Evolutionary conservation across 805 yeast species (phyloP).

Genomic region (Lipomyces yamadae): DNA sequence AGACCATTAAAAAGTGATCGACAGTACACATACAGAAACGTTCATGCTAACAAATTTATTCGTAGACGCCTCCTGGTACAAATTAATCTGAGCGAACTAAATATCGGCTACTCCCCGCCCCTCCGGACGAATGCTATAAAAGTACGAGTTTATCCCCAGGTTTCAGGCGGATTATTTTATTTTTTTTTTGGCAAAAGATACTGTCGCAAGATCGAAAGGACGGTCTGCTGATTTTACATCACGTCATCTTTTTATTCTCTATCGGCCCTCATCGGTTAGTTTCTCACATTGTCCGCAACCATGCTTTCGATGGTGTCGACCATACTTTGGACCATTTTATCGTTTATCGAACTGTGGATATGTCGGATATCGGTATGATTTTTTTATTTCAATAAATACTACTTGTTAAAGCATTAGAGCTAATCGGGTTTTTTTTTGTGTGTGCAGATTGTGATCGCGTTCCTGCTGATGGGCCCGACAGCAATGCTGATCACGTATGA

Average conservation of each 20-base stretch:
- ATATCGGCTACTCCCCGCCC: not conserved
- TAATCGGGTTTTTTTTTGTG: not conserved
- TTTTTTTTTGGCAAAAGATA: not conserved
- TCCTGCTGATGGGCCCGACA: slow-evolving; percentile 19
- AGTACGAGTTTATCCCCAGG: not conserved
- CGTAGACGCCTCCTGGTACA: not conserved
- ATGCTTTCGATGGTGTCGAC: slow-evolving; percentile 1
- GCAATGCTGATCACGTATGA: slow-evolving; percentile 26
- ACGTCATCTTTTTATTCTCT: not conserved
- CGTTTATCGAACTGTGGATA: slow-evolving; percentile 23
- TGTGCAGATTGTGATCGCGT: slow-evolving; percentile 26
- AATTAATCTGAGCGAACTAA: not conserved
- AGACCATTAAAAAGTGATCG: too few species aligned
- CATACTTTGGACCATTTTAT: slow-evolving; percentile 9
- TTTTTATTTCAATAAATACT: not conserved
- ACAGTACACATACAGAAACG: too few species aligned
- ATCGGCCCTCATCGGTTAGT: not conserved
- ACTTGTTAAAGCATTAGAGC: too few species aligned
- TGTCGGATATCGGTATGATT: slow-evolving; percentile 19
- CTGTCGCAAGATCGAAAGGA: not conserved
- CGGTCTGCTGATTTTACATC: not conserved
- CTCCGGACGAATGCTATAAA: not conserved
- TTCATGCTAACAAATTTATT: not conserved
- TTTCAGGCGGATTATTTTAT: not conserved
- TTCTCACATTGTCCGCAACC: not conserved